Evolutionary conservation across 768 basidiomycete species (phyloP).

Genomic region (Boletus edulis): DNA sequence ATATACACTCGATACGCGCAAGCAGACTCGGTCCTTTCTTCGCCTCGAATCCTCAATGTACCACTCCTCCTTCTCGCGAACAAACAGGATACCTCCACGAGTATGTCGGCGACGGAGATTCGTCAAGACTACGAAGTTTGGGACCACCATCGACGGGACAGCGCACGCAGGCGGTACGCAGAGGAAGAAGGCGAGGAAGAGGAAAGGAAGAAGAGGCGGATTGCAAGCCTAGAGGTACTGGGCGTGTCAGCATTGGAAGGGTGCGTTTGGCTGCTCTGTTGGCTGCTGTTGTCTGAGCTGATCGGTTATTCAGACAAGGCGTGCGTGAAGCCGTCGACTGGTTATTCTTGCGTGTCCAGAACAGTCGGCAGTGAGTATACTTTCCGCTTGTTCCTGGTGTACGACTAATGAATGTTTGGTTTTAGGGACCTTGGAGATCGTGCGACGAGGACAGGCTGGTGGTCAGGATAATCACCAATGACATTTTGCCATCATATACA

Average conservation of each 20-base stretch:
- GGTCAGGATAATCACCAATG: background rate
- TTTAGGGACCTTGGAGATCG: slow-evolving; percentile 20
- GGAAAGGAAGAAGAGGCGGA: slow-evolving; percentile 47
- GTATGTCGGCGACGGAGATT: slow-evolving; percentile 87
- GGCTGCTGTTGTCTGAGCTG: background rate
- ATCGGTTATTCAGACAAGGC: slow-evolving; percentile 59
- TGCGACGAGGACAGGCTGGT: slow-evolving; percentile 10
- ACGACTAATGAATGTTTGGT: background rate
- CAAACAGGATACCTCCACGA: slow-evolving; percentile 85
- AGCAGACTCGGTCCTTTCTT: slow-evolving; percentile 79
- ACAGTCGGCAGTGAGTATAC: slow-evolving; percentile 60
- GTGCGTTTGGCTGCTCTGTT: slow-evolving; percentile 40
- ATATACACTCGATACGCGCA: background rate
- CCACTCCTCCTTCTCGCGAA: slow-evolving; percentile 93
- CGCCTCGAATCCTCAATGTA: slow-evolving; percentile 85
- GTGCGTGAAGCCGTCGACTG: slow-evolving; percentile 90
- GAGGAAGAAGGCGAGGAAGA: slow-evolving; percentile 46
- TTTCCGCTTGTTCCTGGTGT: background rate
- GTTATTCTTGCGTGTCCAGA: slow-evolving; percentile 92
- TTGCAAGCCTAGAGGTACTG: slow-evolving; percentile 84
- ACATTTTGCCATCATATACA: background rate
- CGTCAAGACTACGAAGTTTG: slow-evolving; percentile 86
- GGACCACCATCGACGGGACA: slow-evolving; percentile 74
- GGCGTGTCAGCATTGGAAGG: slow-evolving; percentile 90
- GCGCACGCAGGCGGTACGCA: slow-evolving; percentile 53